Conservation (phyloP, 371 early-diverging fungal species). For the Coemansia linderi region DNA sequence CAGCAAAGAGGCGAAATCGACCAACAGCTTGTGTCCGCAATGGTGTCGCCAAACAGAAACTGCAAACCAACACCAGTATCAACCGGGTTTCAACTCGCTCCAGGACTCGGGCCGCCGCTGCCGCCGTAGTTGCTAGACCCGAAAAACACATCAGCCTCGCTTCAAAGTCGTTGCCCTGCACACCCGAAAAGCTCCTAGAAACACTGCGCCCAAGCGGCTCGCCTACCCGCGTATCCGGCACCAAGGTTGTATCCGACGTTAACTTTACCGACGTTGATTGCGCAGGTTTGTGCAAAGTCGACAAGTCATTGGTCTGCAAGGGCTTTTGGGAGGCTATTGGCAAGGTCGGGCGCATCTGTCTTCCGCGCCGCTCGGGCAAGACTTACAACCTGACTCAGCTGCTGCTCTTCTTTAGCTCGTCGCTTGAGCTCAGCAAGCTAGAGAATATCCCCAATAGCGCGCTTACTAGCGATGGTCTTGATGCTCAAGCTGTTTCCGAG, state of each 20-base stretch:
- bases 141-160: not conserved
- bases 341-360: constrained; percentile 29
- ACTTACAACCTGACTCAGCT: constrained; percentile 45
- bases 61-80: not conserved
- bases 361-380: constrained; percentile 46
- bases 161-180: not conserved
- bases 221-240: constrained; percentile 33
- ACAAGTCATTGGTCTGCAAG: constrained; percentile 45
- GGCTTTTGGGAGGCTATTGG: constrained; percentile 34
- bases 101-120: not conserved
- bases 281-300: constrained; percentile 23
- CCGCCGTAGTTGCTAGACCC: not conserved
- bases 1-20: not conserved
- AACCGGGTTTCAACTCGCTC: not conserved
- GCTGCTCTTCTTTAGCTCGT: constrained; percentile 40
- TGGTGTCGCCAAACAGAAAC: not conserved
- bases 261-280: constrained; percentile 19
- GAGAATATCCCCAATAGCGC: constrained; percentile 13
- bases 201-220: constrained; percentile 44
- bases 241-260: constrained; percentile 25
- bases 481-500: not conserved
- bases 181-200: constrained; percentile 28
- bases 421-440: constrained; percentile 19
- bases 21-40: not conserved
- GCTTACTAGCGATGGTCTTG: not conserved